Percentiles rank a stretch among this genome's conserved stretches.
Conservation (phyloP, 306 rosid species). For the Parietaria judaica region DNA sequence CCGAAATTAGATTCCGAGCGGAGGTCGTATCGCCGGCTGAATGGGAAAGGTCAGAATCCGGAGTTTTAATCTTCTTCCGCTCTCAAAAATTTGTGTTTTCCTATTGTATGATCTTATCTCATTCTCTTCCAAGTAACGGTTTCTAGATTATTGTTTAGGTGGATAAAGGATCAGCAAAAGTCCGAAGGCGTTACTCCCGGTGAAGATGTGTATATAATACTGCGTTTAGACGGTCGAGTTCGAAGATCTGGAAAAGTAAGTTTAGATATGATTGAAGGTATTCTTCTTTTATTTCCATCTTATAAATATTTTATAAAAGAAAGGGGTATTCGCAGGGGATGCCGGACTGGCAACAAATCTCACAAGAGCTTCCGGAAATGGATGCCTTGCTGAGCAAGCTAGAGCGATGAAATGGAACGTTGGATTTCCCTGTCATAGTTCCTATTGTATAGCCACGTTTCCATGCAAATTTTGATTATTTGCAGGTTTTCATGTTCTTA, state of each 20-base stretch:
- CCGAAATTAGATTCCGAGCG: constrained; percentile 91
- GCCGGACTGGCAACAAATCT: constrained; percentile 92
- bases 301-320: too few relatives aligned
- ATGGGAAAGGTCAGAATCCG: constrained; percentile 75
- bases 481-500: too few relatives aligned
- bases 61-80: too few relatives aligned
- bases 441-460: too few relatives aligned
- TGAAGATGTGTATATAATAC: constrained; percentile 81
- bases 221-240: constrained; percentile 89
- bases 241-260: constrained; percentile 95
- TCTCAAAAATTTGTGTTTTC: too few relatives aligned
- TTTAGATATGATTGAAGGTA: neutral
- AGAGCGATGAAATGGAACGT: too few relatives aligned
- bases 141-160: constrained; percentile 42
- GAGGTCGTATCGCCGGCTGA: constrained; percentile 76
- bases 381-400: constrained; percentile 77
- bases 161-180: constrained; percentile 87
- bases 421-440: too few relatives aligned
- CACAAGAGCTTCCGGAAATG: constrained; percentile 75
- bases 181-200: constrained; percentile 87
- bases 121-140: neutral
- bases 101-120: neutral
- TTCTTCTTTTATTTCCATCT: too few relatives aligned
- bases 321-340: constrained; percentile 52
- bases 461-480: too few relatives aligned